These are phyloP conservation scores for Tolypocladium ophioglossoides DNA, from an alignment of 2,329 filamentous ascomycete species.

Conservation along the genomic window DNA sequence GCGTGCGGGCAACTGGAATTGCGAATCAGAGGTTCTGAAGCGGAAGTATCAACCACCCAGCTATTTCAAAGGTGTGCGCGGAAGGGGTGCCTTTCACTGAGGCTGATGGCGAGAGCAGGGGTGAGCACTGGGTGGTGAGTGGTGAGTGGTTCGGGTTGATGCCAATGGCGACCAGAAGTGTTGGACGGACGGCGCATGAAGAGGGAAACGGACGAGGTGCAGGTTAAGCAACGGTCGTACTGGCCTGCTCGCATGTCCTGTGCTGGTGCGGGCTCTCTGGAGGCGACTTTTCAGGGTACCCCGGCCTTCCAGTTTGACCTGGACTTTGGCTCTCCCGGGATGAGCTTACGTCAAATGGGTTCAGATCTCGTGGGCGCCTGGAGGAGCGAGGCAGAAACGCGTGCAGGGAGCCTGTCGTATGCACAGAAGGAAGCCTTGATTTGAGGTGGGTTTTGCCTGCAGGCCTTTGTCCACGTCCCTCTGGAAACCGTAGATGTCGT, in stretches of 20 bases:
- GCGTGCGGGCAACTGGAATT: not conserved
- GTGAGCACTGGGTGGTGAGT: not conserved
- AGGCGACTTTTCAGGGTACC: not conserved
- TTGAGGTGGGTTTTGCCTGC: not conserved
- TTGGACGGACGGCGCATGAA: not conserved
- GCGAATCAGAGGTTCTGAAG: not conserved
- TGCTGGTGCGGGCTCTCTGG: not conserved
- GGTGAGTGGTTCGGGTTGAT: not conserved
- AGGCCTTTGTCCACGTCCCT: not conserved
- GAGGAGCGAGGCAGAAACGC: not conserved
- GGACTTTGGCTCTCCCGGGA: not conserved
- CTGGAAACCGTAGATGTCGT: conserved; percentile 7
- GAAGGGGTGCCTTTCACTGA: not conserved
- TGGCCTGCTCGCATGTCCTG: not conserved
- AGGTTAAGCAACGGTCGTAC: not conserved
- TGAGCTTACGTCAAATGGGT: too few relatives aligned
- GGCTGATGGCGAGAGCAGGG: not conserved
- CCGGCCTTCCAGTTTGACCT: not conserved
- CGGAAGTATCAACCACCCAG: not conserved
- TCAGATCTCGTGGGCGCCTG: not conserved
- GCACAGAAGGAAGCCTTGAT: not conserved
- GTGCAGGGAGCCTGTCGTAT: not conserved
- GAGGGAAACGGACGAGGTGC: not conserved
- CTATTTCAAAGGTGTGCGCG: not conserved
- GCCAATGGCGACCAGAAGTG: not conserved